These are phyloP conservation scores for Stagonosporopsis vannaccii DNA, from an alignment of 2,329 filamentous ascomycete genomes.

Conservation along the genomic window DNA sequence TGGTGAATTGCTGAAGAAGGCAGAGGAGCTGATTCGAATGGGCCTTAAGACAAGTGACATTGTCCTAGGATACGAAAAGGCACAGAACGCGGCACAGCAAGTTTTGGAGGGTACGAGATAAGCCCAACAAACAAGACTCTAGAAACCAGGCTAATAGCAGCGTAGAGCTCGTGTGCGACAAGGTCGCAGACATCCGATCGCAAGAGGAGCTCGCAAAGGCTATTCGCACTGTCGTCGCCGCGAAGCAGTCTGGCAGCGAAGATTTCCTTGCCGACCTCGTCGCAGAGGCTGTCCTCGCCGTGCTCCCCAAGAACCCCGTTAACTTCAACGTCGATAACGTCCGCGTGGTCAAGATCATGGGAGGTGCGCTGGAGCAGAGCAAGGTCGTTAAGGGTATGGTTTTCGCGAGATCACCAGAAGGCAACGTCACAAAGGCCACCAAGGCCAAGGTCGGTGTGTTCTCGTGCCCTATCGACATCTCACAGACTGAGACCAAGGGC, in stretches of 20 bases:
- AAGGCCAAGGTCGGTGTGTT: constrained; percentile 97
- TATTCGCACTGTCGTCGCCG: constrained; percentile 91
- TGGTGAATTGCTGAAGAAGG: constrained; percentile 94
- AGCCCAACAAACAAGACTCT: not conserved
- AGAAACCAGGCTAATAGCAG: constrained; percentile 23
- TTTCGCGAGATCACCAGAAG: constrained; percentile 94
- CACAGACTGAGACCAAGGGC: constrained; percentile 98
- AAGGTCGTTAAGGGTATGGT: constrained; percentile 98
- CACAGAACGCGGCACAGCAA: constrained; percentile 85
- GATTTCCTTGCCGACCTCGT: constrained; percentile 86
- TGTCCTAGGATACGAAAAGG: constrained; percentile 93
- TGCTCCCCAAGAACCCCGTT: constrained; percentile 91
- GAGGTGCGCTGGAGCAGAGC: constrained; percentile 91
- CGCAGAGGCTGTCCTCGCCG: constrained; percentile 81
- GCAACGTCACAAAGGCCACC: constrained; percentile 82
- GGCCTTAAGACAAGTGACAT: constrained; percentile 99
- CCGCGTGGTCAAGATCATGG: constrained; percentile 99
- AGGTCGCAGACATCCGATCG: constrained; percentile 82
- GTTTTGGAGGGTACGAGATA: constrained; percentile 71
- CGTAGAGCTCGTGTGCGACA: constrained; percentile 83
- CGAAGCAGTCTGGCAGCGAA: constrained; percentile 95
- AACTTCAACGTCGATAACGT: constrained; percentile 99
- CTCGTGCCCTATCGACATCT: constrained; percentile 93
- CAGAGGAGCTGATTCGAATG: constrained; percentile 94
- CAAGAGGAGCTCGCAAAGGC: constrained; percentile 91